phyloP scores from a whole-genome alignment of 371 early-diverging fungal genomes.

The Rhizopus arrhizus region DNA sequence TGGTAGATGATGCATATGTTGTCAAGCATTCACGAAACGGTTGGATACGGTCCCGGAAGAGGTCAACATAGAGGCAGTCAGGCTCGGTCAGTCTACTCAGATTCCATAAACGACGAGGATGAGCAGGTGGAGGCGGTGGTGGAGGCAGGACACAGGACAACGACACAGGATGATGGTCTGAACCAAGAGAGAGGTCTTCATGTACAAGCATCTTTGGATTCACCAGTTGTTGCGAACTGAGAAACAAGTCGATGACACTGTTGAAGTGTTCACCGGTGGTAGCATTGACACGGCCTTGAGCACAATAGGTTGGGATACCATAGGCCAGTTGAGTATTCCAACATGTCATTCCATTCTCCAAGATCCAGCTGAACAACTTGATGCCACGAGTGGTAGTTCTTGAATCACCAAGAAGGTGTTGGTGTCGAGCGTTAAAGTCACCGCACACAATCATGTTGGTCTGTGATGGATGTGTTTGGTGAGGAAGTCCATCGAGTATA shows the following conservation, averaged over 20 bases:
- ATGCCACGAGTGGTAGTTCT: no score
- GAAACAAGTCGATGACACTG: slow-evolving; percentile 8
- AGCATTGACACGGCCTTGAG: not conserved
- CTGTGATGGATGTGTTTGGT: no score
- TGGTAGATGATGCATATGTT: not conserved
- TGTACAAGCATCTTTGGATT: not conserved
- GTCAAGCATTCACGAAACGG: not conserved
- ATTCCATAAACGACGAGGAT: slow-evolving; percentile 10
- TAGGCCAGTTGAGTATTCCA: not conserved
- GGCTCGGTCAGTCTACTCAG: slow-evolving; percentile 4
- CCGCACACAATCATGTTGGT: no score
- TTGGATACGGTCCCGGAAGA: not conserved
- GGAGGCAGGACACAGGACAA: not conserved
- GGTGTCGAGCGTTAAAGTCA: no score
- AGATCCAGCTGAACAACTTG: not conserved
- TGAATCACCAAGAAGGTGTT: no score
- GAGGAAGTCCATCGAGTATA: no score
- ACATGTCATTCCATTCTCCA: not conserved
- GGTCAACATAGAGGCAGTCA: not conserved
- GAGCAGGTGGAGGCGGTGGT: not conserved
- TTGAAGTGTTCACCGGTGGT: not conserved
- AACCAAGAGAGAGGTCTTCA: slow-evolving; percentile 2
- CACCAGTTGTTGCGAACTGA: not conserved
- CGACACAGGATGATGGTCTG: slow-evolving; percentile 5
- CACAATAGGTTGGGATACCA: not conserved